Percentiles rank a stretch among this genome's conserved stretches.
Conservation (phyloP, 305 asterid genomes). For the Solanum chacoense region DNA sequence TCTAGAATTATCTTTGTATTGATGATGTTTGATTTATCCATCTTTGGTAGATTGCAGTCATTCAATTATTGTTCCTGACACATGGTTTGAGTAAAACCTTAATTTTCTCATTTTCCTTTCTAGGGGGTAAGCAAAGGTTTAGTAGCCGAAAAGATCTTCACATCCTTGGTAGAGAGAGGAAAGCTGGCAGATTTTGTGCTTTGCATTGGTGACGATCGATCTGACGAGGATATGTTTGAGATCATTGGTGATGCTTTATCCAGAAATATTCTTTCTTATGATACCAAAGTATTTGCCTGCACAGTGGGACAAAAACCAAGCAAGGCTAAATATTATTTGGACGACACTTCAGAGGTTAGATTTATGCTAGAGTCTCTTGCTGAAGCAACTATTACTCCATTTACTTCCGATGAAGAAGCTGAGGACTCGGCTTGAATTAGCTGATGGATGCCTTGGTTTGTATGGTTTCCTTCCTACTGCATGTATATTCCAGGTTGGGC, state of each 20-base stretch:
- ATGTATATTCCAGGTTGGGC: slow-evolving; percentile 17
- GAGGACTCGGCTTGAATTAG: slow-evolving; percentile 31
- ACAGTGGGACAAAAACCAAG: slow-evolving; percentile 96
- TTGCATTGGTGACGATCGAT: slow-evolving; percentile 95
- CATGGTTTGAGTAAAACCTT: background rate
- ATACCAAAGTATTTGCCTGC: slow-evolving; percentile 76
- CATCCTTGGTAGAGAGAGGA: slow-evolving; percentile 53
- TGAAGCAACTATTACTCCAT: slow-evolving; percentile 58
- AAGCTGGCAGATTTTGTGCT: slow-evolving; percentile 74
- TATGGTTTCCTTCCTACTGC: slow-evolving; percentile 20
- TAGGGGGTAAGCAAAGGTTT: slow-evolving; percentile 88
- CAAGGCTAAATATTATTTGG: slow-evolving; percentile 91
- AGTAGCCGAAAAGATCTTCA: slow-evolving; percentile 75
- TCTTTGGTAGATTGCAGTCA: background rate
- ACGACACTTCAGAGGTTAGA: slow-evolving; percentile 72
- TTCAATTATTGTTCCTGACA: background rate
- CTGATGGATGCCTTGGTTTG: slow-evolving; percentile 14
- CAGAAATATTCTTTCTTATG: slow-evolving; percentile 46
- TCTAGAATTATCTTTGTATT: background rate
- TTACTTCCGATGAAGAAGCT: slow-evolving; percentile 50
- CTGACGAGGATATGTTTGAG: slow-evolving; percentile 94
- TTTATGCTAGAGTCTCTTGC: slow-evolving; percentile 81
- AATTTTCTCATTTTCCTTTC: slow-evolving; percentile 1
- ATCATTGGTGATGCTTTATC: slow-evolving; percentile 57
- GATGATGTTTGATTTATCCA: background rate